Evolutionary conservation across 2,329 filamentous ascomycete species (phyloP).

Genomic region (Phialemonium atrogriseum): DNA sequence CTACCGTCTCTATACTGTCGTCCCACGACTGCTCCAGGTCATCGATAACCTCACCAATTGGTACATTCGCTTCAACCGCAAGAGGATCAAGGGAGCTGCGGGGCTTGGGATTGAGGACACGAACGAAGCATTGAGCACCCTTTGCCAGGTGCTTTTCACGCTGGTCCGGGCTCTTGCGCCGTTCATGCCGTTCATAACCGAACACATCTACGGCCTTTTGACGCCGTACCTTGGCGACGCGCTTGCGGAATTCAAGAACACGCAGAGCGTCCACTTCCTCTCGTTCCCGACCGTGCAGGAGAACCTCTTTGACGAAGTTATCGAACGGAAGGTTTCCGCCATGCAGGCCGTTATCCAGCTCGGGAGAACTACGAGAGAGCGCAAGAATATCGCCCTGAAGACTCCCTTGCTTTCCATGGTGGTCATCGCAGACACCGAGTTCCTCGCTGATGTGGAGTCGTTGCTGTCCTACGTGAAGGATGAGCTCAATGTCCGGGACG

Average conservation of each 20-base stretch:
- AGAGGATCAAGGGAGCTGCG: slow-evolving; percentile 82
- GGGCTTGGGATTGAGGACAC: slow-evolving; percentile 84
- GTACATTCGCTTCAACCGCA: slow-evolving; percentile 94
- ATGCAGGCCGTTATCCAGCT: slow-evolving; percentile 98
- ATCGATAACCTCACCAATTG: slow-evolving; percentile 98
- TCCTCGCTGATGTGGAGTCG: slow-evolving; percentile 78
- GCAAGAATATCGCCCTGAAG: slow-evolving; percentile 77
- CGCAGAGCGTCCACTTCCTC: slow-evolving; percentile 80
- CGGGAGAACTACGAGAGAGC: slow-evolving; percentile 76
- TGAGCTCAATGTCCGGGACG: slow-evolving; percentile 82
- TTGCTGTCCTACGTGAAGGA: slow-evolving; percentile 84
- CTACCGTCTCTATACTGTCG: slow-evolving; percentile 83
- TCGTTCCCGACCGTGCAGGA: slow-evolving; percentile 80
- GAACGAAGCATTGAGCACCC: slow-evolving; percentile 80
- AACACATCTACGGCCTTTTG: slow-evolving; percentile 84
- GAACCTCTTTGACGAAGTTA: slow-evolving; percentile 77
- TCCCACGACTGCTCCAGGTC: slow-evolving; percentile 70
- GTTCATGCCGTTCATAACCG: slow-evolving; percentile 91
- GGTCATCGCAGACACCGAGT: slow-evolving; percentile 78
- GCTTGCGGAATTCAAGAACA: no score
- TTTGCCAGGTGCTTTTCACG: slow-evolving; percentile 90
- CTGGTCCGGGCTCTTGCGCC: slow-evolving; percentile 82
- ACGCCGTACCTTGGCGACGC: slow-evolving; percentile 76
- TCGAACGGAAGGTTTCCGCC: slow-evolving; percentile 77
- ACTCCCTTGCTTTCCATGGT: slow-evolving; percentile 84